Conservation (phyloP, 1,284 basidiomycete species). For the Pholiota adiposa region DNA sequence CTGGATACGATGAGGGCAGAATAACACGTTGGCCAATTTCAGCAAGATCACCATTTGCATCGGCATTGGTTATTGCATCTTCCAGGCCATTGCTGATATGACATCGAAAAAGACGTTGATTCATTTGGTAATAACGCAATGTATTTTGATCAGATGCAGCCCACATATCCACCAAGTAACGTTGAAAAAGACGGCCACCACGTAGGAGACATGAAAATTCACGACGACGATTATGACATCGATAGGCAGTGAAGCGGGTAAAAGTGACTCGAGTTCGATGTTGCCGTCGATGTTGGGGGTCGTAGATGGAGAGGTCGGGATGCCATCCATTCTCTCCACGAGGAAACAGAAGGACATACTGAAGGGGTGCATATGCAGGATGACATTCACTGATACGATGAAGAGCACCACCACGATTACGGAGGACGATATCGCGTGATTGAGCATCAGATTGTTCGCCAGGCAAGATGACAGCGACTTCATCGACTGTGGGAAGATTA, state of each 20-base stretch:
- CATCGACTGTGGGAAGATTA: constrained; percentile 41
- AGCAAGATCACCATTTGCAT: constrained; percentile 28
- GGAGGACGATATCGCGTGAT: constrained; percentile 38
- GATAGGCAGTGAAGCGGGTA: constrained; percentile 34
- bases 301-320: constrained; percentile 24
- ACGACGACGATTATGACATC: constrained; percentile 28
- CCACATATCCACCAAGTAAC: constrained; percentile 42
- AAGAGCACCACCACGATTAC: constrained; percentile 20
- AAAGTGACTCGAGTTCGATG: constrained; percentile 26
- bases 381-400: constrained; percentile 22
- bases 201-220: constrained; percentile 36
- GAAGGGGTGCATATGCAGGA: constrained; percentile 24
- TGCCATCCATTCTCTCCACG: constrained; percentile 44
- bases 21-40: constrained; percentile 36
- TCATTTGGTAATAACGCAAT: constrained; percentile 29
- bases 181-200: constrained; percentile 42
- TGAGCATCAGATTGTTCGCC: constrained; percentile 19
- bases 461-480: constrained; percentile 42
- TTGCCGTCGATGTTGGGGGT: not conserved
- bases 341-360: constrained; percentile 26
- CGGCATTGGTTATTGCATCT: constrained; percentile 34
- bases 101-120: constrained; percentile 42
- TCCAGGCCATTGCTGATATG: constrained; percentile 37
- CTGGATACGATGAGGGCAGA: constrained; percentile 42
- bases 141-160: constrained; percentile 34